phyloP scores from a whole-genome alignment of 805 yeast species.

The Kuraishia piskuri region DNA sequence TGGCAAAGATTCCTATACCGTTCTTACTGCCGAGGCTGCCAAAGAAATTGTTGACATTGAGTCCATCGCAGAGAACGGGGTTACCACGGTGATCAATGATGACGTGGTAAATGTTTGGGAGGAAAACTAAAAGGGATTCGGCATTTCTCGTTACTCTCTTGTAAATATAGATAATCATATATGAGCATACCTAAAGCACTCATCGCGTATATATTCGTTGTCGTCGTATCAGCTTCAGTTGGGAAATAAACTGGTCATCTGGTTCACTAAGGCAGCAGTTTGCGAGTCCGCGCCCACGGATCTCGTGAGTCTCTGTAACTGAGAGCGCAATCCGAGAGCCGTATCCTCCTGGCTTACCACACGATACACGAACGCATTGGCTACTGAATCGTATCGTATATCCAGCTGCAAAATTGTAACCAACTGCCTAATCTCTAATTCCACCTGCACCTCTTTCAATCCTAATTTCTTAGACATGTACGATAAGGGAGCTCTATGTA shows the following conservation, averaged over 20 bases:
- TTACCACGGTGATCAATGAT: slow-evolving; percentile 28
- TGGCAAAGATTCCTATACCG: slow-evolving; percentile 45
- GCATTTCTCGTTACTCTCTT: not conserved
- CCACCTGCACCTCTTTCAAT: slow-evolving; percentile 6
- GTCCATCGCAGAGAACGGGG: slow-evolving; percentile 50
- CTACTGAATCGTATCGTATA: slow-evolving; percentile 13
- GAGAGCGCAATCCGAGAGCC: slow-evolving; percentile 5
- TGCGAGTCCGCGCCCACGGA: slow-evolving; percentile 2
- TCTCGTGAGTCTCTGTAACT: slow-evolving; percentile 3
- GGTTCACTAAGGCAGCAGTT: not conserved
- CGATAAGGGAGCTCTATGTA: slow-evolving; percentile 12
- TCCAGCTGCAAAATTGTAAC: slow-evolving; percentile 16
- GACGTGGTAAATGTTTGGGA: slow-evolving; percentile 9
- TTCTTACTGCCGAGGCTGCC: slow-evolving; percentile 72
- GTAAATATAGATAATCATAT: not conserved
- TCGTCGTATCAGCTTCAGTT: not conserved
- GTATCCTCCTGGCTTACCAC: not conserved
- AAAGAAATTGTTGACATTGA: slow-evolving; percentile 85
- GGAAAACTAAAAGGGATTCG: not conserved
- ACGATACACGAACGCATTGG: slow-evolving; percentile 2
- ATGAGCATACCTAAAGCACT: not conserved
- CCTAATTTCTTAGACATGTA: slow-evolving; percentile 16
- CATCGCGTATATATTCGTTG: not conserved
- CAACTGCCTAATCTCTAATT: slow-evolving; percentile 12
- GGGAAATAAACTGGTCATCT: not conserved